A percentile compares a stretch with the other conserved stretches of the same genome.
Conservation (phyloP, 768 basidiomycete genomes). For the Mycena kentingensis region DNA sequence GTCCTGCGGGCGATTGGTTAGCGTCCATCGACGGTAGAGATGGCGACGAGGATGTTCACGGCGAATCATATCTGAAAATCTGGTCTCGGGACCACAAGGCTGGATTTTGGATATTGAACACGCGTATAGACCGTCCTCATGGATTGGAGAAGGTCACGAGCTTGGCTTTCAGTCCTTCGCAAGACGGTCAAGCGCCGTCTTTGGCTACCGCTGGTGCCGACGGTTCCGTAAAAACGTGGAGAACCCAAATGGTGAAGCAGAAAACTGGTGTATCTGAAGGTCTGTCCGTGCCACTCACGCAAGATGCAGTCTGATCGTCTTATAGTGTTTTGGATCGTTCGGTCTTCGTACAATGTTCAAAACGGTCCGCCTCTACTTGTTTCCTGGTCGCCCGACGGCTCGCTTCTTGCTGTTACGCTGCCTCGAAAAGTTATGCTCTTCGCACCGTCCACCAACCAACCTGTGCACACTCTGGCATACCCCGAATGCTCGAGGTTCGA, state of each 20-base stretch:
- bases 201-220: constrained; percentile 79
- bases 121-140: constrained; percentile 88
- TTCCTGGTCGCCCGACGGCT: constrained; percentile 85
- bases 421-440: constrained; percentile 72
- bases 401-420: constrained; percentile 76
- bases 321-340: constrained; percentile 77
- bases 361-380: constrained; percentile 63
- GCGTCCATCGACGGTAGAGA: constrained; percentile 83
- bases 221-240: constrained; percentile 81
- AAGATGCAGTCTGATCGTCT: constrained; percentile 1
- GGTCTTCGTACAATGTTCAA: constrained; percentile 72
- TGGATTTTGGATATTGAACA: constrained; percentile 75
- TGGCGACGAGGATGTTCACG: constrained; percentile 63
- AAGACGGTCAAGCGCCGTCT: constrained; percentile 35
- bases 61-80: constrained; percentile 82
- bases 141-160: constrained; percentile 61
- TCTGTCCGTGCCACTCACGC: neutral
- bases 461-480: constrained; percentile 60
- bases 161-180: constrained; percentile 66
- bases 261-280: constrained; percentile 56
- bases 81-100: constrained; percentile 81
- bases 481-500: constrained; percentile 51
- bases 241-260: constrained; percentile 48
- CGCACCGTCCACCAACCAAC: constrained; percentile 61
- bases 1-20: constrained; percentile 82